Evolutionary conservation across 495 filamentous ascomycete genomes (phyloP).

Genomic region (Daldinia caldariorum): DNA sequence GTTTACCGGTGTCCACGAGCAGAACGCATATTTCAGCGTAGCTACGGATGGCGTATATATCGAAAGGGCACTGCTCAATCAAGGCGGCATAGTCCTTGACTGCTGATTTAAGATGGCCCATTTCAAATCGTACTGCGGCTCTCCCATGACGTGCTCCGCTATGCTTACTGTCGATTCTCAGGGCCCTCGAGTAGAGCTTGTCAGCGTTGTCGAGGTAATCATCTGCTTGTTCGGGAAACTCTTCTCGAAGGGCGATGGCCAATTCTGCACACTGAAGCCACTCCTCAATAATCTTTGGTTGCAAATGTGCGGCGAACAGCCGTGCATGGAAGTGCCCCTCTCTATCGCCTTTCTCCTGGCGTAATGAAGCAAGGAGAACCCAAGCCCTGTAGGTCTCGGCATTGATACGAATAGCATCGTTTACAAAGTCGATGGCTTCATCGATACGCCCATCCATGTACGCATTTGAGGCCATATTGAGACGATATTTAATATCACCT

Average conservation of each 20-base stretch:
- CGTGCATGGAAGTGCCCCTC: constrained; percentile 73
- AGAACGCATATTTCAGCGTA: constrained; percentile 43
- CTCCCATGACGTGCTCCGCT: constrained; percentile 68
- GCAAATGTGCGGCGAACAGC: constrained; percentile 76
- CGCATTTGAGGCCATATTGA: constrained; percentile 74
- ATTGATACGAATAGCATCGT: constrained; percentile 79
- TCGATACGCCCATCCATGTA: constrained; percentile 74
- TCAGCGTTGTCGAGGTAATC: constrained; percentile 64
- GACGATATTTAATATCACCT: constrained; percentile 75
- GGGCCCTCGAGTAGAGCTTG: constrained; percentile 75
- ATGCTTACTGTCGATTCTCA: constrained; percentile 68
- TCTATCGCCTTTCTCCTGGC: constrained; percentile 71
- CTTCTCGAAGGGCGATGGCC: constrained; percentile 63
- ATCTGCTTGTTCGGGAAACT: constrained; percentile 60
- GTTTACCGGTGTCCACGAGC: constrained; percentile 40
- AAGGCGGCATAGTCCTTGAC: constrained; percentile 43
- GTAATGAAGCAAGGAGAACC: constrained; percentile 76
- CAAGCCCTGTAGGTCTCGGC: constrained; percentile 85
- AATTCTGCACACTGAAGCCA: constrained; percentile 77
- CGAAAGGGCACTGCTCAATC: constrained; percentile 34
- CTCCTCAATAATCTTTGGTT: constrained; percentile 69
- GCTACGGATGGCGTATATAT: constrained; percentile 44
- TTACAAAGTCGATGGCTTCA: constrained; percentile 67
- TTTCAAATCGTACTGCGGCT: constrained; percentile 66
- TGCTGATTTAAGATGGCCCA: constrained; percentile 53